A percentile compares a stretch with the other conserved stretches of the same genome.
Evolutionary conservation across 352 stramenopile genomes (phyloP).

Genomic region (Thalassiosira mediterranea): DNA sequence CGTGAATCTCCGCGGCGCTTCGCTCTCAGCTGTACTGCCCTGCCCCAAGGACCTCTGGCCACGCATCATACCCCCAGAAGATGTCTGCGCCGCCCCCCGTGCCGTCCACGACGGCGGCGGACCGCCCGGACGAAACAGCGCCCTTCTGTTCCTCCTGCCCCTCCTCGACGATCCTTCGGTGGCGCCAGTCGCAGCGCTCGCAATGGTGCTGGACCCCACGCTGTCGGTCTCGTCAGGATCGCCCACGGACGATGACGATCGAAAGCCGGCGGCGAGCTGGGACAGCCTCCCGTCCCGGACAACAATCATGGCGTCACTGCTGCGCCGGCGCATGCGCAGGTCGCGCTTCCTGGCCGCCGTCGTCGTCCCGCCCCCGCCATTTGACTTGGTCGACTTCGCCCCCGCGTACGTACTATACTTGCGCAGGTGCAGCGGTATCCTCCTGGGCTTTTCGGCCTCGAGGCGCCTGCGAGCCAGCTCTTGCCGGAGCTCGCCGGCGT

Average conservation of each 20-base stretch:
- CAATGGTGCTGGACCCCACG: slow-evolving; percentile 36
- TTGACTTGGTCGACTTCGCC: not conserved
- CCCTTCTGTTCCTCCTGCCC: not conserved
- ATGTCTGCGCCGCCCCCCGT: not conserved
- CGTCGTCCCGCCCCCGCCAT: not conserved
- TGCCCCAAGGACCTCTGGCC: too few relatives aligned
- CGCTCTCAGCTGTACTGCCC: too few relatives aligned
- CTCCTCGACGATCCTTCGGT: slow-evolving; percentile 15
- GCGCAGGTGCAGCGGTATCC: slow-evolving; percentile 46
- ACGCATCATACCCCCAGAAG: too few relatives aligned
- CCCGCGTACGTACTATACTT: slow-evolving; percentile 44
- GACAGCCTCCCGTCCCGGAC: slow-evolving; percentile 8
- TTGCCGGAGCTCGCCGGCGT: slow-evolving; percentile 18
- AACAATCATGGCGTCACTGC: slow-evolving; percentile 21
- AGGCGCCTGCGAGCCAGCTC: slow-evolving; percentile 6
- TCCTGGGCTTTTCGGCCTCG: slow-evolving; percentile 40
- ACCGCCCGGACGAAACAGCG: not conserved
- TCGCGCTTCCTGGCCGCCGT: slow-evolving; percentile 13
- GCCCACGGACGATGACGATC: slow-evolving; percentile 1
- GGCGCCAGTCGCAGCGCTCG: slow-evolving; percentile 25
- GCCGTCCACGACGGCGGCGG: not conserved
- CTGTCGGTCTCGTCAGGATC: slow-evolving; percentile 53
- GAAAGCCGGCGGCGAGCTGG: not conserved
- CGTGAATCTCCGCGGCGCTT: not conserved
- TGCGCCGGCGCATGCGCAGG: slow-evolving; percentile 8